Conservation (phyloP, 805 yeast genomes). For the Suhomyces vadensis region DNA sequence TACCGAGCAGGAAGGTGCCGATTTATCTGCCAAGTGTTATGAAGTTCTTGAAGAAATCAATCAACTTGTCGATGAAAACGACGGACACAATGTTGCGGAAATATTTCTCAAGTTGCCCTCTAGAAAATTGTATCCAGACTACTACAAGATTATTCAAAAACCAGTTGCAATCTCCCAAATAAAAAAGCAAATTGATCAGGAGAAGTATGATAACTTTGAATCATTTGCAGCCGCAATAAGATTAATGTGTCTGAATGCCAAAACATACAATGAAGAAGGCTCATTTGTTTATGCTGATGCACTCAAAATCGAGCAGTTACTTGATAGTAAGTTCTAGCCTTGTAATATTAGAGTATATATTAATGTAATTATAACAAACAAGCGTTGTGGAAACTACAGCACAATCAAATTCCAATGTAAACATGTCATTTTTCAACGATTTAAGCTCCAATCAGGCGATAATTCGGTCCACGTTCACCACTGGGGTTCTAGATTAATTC, state of each 20-base stretch:
- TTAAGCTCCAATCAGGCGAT: too few species aligned
- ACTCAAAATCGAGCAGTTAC: slow-evolving; percentile 39
- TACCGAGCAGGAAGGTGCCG: slow-evolving; percentile 15
- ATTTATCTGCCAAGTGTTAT: slow-evolving; percentile 23
- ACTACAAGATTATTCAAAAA: slow-evolving; percentile 60
- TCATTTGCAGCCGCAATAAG: slow-evolving; percentile 62
- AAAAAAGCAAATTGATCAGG: slow-evolving; percentile 47
- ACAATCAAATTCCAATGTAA: too few species aligned
- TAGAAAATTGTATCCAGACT: slow-evolving; percentile 77
- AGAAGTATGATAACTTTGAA: slow-evolving; percentile 37
- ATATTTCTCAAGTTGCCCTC: slow-evolving; percentile 72
- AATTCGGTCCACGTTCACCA: too few species aligned
- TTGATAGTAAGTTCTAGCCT: slow-evolving; percentile 17
- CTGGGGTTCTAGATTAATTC: not conserved
- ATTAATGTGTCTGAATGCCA: slow-evolving; percentile 70
- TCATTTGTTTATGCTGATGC: slow-evolving; percentile 67
- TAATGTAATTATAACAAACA: slow-evolving; percentile 1
- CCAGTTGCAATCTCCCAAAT: slow-evolving; percentile 64
- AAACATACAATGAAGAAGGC: slow-evolving; percentile 68
- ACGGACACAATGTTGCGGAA: slow-evolving; percentile 37
- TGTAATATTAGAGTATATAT: not conserved
- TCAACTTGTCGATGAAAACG: slow-evolving; percentile 44
- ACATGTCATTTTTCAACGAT: too few species aligned
- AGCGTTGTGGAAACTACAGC: too few species aligned
- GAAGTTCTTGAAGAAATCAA: slow-evolving; percentile 45